A percentile compares a stretch with the other conserved stretches of the same genome.
These are phyloP conservation scores for Fusarium austroafricanum DNA, from an alignment of 2,329 filamentous ascomycete species.

Conservation along the genomic window DNA sequence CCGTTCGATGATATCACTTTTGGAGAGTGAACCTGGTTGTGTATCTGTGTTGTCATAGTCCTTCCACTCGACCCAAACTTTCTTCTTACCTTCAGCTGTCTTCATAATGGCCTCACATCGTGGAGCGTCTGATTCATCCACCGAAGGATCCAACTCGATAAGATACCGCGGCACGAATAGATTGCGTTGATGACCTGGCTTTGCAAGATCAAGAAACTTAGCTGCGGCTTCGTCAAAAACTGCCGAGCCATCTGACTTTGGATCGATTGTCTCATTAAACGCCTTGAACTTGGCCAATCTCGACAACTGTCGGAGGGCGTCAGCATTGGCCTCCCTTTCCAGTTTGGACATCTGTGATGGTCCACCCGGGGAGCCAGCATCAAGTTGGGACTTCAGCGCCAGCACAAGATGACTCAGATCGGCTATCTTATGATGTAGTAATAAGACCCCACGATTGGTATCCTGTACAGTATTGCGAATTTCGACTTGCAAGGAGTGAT, in stretches of 20 bases:
- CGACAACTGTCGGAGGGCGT: conserved; percentile 55
- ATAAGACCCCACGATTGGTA: conserved; percentile 59
- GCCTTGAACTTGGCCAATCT: conserved; percentile 63
- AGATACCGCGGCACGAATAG: conserved; percentile 52
- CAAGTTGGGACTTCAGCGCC: conserved; percentile 58
- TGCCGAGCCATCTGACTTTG: conserved; percentile 45
- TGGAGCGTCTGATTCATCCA: conserved; percentile 50
- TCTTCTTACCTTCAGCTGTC: conserved; percentile 50
- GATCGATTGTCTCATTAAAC: conserved; percentile 61
- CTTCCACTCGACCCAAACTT: conserved; percentile 64
- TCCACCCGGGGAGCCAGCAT: conserved; percentile 42
- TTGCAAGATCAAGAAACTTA: conserved; percentile 55
- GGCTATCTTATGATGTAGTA: conserved; percentile 59
- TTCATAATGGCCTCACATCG: conserved; percentile 56
- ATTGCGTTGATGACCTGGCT: conserved; percentile 48
- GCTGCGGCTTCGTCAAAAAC: conserved; percentile 53
- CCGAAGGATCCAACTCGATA: conserved; percentile 49
- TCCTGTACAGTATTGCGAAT: conserved; percentile 61
- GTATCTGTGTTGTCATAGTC: conserved; percentile 56
- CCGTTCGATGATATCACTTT: conserved; percentile 56
- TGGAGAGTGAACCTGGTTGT: conserved; percentile 53
- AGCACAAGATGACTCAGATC: conserved; percentile 60
- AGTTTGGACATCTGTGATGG: conserved; percentile 49
- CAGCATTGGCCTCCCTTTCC: conserved; percentile 54
- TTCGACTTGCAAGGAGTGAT: conserved; percentile 59